A percentile compares a stretch with the other conserved stretches of the same genome.
Conservation (phyloP, 768 basidiomycete species). For the Candolleomyces aberdarensis region DNA sequence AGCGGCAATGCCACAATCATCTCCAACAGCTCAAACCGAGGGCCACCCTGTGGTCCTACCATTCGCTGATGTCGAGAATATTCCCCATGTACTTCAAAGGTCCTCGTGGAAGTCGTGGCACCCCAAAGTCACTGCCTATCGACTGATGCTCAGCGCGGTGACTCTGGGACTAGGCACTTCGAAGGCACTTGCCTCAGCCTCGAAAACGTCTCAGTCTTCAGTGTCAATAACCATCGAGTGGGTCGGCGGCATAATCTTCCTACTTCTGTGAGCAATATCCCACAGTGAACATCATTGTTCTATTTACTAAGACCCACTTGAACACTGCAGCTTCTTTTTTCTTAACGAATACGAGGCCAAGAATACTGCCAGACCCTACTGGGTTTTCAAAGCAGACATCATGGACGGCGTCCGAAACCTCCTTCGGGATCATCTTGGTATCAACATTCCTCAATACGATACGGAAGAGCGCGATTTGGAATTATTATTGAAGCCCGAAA, state of each 20-base stretch:
- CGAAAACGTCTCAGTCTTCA: neutral
- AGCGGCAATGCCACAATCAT: too few relatives aligned
- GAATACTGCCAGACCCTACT: neutral
- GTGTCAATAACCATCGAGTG: neutral
- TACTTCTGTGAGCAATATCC: neutral
- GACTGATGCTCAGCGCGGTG: neutral
- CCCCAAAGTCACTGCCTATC: neutral
- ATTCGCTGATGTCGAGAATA: too few relatives aligned
- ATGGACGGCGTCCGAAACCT: neutral
- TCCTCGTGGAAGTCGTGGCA: neutral
- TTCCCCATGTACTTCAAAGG: too few relatives aligned
- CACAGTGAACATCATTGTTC: neutral
- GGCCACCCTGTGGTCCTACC: too few relatives aligned
- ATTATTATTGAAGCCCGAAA: neutral
- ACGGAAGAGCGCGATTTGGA: neutral
- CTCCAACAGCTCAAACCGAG: too few relatives aligned
- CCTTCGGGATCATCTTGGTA: neutral
- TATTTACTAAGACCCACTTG: too few relatives aligned
- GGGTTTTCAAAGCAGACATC: neutral
- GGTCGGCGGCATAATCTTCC: neutral
- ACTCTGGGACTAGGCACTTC: neutral
- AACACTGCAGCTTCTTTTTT: neutral
- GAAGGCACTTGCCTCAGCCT: neutral
- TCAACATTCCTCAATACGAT: neutral
- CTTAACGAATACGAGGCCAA: neutral